A percentile compares a stretch with the other conserved stretches of the same genome.
These are phyloP conservation scores for Annulohypoxylon maeteangense DNA, from an alignment of 495 filamentous ascomycete species.

Conservation along the genomic window DNA sequence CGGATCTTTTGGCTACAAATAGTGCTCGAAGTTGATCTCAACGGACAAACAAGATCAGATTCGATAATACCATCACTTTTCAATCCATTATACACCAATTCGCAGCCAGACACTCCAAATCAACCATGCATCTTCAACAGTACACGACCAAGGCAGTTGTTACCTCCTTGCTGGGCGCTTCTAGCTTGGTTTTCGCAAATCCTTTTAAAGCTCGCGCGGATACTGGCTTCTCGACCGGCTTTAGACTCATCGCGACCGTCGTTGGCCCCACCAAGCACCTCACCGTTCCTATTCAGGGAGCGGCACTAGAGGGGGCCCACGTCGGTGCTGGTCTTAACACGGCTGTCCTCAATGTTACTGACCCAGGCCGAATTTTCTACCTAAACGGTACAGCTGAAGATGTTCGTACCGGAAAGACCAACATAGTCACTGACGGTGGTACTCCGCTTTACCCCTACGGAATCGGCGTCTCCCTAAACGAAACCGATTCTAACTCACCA, in stretches of 20 bases:
- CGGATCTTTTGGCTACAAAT: neutral
- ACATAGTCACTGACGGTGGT: slow-evolving; percentile 29
- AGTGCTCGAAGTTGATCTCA: neutral
- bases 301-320: slow-evolving; percentile 30
- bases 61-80: neutral
- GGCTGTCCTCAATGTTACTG: slow-evolving; percentile 15
- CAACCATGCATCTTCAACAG: neutral
- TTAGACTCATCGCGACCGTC: slow-evolving; percentile 37
- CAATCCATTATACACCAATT: neutral
- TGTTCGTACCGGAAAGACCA: neutral
- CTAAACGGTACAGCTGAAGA: slow-evolving; percentile 37
- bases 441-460: slow-evolving; percentile 29
- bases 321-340: slow-evolving; percentile 33
- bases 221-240: slow-evolving; percentile 13
- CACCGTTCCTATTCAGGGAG: slow-evolving; percentile 40
- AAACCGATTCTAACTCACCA: neutral
- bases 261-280: slow-evolving; percentile 28
- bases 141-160: neutral
- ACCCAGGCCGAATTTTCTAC: slow-evolving; percentile 30
- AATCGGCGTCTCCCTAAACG: slow-evolving; percentile 8
- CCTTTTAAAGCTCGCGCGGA: neutral
- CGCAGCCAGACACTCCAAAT: neutral
- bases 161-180: neutral
- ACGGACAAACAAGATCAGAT: neutral
- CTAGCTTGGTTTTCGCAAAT: slow-evolving; percentile 5